phyloP scores from a whole-genome alignment of 192 early-diverging fungal genomes.

The Umbelopsis ramanniana region DNA sequence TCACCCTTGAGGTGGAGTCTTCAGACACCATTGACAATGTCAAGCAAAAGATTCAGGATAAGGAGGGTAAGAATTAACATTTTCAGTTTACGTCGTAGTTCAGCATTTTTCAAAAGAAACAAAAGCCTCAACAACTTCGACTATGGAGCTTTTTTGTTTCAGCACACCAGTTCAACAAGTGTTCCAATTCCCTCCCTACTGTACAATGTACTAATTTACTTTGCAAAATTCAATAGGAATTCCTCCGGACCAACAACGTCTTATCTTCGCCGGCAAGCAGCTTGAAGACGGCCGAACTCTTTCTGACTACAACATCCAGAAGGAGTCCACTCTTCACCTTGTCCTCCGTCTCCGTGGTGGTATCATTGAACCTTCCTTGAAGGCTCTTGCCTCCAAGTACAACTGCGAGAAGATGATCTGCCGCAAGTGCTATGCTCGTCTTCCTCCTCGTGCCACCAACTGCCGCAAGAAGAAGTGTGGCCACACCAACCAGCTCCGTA shows the following conservation, averaged over 20 bases:
- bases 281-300: conserved; percentile 98
- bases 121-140: too few relatives aligned
- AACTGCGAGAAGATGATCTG: conserved; percentile 99
- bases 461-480: conserved; percentile 99
- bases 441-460: conserved; percentile 99
- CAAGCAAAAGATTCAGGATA: conserved; percentile 53
- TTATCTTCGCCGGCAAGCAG: conserved; percentile 99
- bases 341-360: conserved; percentile 96
- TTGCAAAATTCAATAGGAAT: conserved; percentile 60
- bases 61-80: conserved; percentile 42
- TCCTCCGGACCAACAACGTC: conserved; percentile 99
- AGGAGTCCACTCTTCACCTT: conserved; percentile 98
- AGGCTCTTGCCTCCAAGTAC: conserved; percentile 98
- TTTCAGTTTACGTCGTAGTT: too few relatives aligned
- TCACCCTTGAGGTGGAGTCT: conserved; percentile 70
- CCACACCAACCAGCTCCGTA: conserved; percentile 98
- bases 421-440: conserved; percentile 99
- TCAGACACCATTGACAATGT: conserved; percentile 55
- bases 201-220: conserved; percentile 5
- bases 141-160: background rate
- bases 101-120: too few relatives aligned
- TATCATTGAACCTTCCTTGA: conserved; percentile 98
- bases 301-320: conserved; percentile 99
- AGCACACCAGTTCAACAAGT: background rate
- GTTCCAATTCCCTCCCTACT: background rate